These are phyloP conservation scores for Agaricus subrufescens DNA, from an alignment of 768 basidiomycete genomes.

Conservation along the genomic window DNA sequence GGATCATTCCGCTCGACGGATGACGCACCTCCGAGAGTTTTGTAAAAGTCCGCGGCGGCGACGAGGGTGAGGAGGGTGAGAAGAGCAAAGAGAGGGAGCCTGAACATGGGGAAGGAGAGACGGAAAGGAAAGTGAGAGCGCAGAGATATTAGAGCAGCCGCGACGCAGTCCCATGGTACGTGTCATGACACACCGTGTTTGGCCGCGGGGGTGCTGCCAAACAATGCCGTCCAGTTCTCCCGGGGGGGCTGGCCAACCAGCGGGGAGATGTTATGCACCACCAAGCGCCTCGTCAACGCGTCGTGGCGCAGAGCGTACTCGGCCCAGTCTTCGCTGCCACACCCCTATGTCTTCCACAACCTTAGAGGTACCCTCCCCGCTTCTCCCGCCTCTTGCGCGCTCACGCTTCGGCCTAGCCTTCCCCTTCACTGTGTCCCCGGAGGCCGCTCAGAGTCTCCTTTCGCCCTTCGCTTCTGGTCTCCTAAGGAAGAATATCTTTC, in stretches of 20 bases:
- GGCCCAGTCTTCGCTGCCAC: slow-evolving; percentile 7
- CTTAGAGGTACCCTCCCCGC: slow-evolving; percentile 28
- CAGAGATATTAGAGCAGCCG: slow-evolving; percentile 1
- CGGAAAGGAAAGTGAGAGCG: slow-evolving; percentile 11
- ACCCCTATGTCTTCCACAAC: slow-evolving; percentile 26
- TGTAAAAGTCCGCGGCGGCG: slow-evolving; percentile 74
- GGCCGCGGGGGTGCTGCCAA: not conserved
- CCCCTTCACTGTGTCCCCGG: slow-evolving; percentile 45
- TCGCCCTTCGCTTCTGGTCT: slow-evolving; percentile 26
- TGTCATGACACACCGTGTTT: not conserved
- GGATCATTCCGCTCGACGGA: slow-evolving; percentile 16
- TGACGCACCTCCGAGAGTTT: slow-evolving; percentile 71
- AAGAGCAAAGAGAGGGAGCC: slow-evolving; percentile 29
- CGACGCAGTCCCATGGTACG: slow-evolving; percentile 12
- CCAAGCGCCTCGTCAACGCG: not conserved
- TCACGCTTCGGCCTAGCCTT: slow-evolving; percentile 30
- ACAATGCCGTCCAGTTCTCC: not conserved
- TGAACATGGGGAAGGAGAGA: slow-evolving; percentile 25
- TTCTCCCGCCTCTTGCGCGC: not conserved
- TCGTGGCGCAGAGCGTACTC: not conserved
- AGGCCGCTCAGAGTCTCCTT: slow-evolving; percentile 37
- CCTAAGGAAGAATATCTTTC: slow-evolving; percentile 18
- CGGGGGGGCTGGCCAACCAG: too few species aligned
- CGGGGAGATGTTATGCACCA: too few species aligned
- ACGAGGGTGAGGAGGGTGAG: slow-evolving; percentile 32